These are phyloP conservation scores for Porcisia deanei DNA, from an alignment of 208 protist species.

Conservation along the genomic window DNA sequence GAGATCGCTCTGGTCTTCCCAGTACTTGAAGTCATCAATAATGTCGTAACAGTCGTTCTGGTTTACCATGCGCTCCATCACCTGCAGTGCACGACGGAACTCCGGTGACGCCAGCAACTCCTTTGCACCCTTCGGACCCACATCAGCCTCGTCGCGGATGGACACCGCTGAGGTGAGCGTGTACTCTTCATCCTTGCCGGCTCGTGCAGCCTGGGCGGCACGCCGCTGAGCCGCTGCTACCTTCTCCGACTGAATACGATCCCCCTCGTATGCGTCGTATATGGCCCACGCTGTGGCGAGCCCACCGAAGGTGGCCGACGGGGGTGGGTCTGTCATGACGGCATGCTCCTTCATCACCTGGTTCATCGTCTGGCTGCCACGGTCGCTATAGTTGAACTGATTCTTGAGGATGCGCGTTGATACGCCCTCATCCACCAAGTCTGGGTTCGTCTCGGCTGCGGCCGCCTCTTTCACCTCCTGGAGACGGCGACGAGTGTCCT, in stretches of 20 bases:
- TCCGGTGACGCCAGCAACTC: slow-evolving; percentile 64
- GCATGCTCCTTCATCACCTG: slow-evolving; percentile 71
- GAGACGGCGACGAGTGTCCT: slow-evolving; percentile 76
- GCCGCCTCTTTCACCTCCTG: slow-evolving; percentile 72
- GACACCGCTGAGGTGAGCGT: slow-evolving; percentile 7
- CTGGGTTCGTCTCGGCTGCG: slow-evolving; percentile 86
- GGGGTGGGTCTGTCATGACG: slow-evolving; percentile 94
- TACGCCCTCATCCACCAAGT: slow-evolving; percentile 78
- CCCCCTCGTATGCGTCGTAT: slow-evolving; percentile 95
- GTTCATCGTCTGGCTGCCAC: slow-evolving; percentile 97
- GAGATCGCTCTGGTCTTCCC: slow-evolving; percentile 95
- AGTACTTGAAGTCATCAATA: slow-evolving; percentile 97
- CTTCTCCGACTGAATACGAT: slow-evolving; percentile 87
- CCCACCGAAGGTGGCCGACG: slow-evolving; percentile 81
- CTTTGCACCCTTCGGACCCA: slow-evolving; percentile 36
- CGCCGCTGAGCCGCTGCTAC: slow-evolving; percentile 70
- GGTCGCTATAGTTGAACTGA: slow-evolving; percentile 98
- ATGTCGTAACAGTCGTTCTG: slow-evolving; percentile 97
- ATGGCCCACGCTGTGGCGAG: slow-evolving; percentile 95
- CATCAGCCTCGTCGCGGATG: slow-evolving; percentile 16
- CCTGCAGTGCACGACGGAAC: slow-evolving; percentile 76
- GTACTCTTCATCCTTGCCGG: slow-evolving; percentile 79
- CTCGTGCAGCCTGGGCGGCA: slow-evolving; percentile 53
- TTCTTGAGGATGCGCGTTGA: slow-evolving; percentile 94
- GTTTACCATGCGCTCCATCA: slow-evolving; percentile 98